Base-by-base conservation (phyloP, 257 asterid genomes). In the Solanum stenotomum region DNA sequence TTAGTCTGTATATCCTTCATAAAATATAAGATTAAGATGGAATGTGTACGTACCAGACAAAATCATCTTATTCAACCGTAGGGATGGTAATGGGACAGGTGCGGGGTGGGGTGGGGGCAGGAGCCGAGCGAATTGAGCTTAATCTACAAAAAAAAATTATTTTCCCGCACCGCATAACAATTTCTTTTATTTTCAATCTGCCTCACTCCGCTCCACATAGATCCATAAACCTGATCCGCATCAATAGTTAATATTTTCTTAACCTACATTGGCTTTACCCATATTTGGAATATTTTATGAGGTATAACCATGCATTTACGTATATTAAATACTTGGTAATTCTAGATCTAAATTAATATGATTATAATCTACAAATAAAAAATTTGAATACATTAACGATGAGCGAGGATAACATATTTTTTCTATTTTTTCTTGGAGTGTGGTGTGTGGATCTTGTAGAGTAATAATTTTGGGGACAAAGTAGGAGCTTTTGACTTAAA, bases 81-180 rank as follows among this genome's bases (percentile, higher is more conserved):
- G 52, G 52, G 52, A 12, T 4, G 52, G 5, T 13, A 44, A 12
- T 12, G 15, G 16, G 6, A 4, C 52, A 0, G 2, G 52, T 42
- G 49, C 2, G 2, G 15, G 16, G 5, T 1, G 52, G 15, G 33
- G 35, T 34, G 35, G 35, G 35, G 7, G 52, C 6, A 4, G 52
- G 16, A 1, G 15, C 6, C 5, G 6, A 12, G 5, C 5, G 0
- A 2, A 0, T 44, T 44, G 52, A 44, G 52, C 6, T 44, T 44
- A 44, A 44, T 44, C 2, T 4, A 44, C 0, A 44, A 44, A 44
- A 42, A 9, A 4, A 1, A 8, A 0, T 42, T 42, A 42, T 42
- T 4, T 14, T 10, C 2, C 15, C 49, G 0, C 0, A 2, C 2
- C 5, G 16, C 52, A 44, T 44, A 12, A 44, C 1, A 44, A 44